Evolutionary conservation across 495 filamentous ascomycete genomes (phyloP).

Genomic region (Xylaria sp.): DNA sequence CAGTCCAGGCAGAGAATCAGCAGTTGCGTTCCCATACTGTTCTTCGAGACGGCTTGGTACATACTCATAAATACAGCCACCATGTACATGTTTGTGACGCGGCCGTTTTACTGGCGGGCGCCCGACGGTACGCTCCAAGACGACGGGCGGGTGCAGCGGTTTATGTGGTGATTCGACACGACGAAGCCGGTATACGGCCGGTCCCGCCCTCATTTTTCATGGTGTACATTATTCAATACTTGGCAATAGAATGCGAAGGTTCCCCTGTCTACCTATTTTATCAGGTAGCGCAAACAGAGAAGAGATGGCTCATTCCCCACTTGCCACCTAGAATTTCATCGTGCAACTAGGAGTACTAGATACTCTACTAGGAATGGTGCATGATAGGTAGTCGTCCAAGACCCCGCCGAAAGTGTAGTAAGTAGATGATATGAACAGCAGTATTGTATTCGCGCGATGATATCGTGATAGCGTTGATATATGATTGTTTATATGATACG

Average conservation of each 20-base stretch:
- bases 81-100: conserved; percentile 80
- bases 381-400: background rate
- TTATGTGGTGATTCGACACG: conserved; percentile 75
- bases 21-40: background rate
- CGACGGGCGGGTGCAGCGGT: conserved; percentile 80
- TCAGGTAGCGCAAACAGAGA: background rate
- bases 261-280: background rate
- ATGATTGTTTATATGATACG: conserved; percentile 15
- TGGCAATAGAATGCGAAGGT: background rate
- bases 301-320: background rate
- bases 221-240: background rate
- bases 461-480: conserved; percentile 14
- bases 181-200: background rate
- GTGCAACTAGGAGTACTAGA: background rate
- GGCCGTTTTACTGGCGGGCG: conserved; percentile 77
- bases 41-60: conserved; percentile 84
- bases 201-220: background rate
- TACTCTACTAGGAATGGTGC: background rate
- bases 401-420: background rate
- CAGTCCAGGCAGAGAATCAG: background rate
- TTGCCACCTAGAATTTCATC: background rate
- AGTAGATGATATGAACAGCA: background rate
- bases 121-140: conserved; percentile 61
- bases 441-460: conserved; percentile 4
- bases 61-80: conserved; percentile 72